A percentile compares a stretch with the other conserved stretches of the same genome.
These are phyloP conservation scores for Nitzschia palea DNA, from an alignment of 108 stramenopile species.

Conservation along the genomic window DNA sequence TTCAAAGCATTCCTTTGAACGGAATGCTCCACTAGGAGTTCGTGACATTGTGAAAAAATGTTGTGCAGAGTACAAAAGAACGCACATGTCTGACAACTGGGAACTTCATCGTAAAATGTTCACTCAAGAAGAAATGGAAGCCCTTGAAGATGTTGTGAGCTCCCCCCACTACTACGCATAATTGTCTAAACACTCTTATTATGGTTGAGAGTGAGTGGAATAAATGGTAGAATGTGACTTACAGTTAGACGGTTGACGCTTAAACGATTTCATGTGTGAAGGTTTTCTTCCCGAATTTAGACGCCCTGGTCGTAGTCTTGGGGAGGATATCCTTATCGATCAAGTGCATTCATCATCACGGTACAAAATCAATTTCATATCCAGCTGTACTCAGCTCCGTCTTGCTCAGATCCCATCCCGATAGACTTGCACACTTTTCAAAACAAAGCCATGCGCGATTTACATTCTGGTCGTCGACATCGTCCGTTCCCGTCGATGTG, in stretches of 20 bases:
- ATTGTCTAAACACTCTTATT: no score
- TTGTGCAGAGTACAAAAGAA: constrained; percentile 86
- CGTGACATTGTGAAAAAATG: constrained; percentile 88
- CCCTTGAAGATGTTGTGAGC: constrained; percentile 88
- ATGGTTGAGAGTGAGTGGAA: no score
- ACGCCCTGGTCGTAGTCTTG: no score
- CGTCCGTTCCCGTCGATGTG: neutral
- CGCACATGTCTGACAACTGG: constrained; percentile 91
- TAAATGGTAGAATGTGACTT: no score
- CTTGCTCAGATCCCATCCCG: constrained; percentile 48
- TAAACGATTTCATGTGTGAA: no score
- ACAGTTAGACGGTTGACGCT: no score
- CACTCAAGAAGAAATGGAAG: constrained; percentile 81
- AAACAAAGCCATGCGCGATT: constrained; percentile 32
- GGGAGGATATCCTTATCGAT: no score
- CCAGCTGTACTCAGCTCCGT: constrained; percentile 37
- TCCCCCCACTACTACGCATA: constrained; percentile 90
- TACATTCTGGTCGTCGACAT: neutral
- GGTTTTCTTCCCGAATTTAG: no score
- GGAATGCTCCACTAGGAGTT: constrained; percentile 75
- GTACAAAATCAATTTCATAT: constrained; percentile 33
- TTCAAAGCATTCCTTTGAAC: constrained; percentile 88
- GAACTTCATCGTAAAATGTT: constrained; percentile 76
- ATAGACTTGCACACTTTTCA: constrained; percentile 1
- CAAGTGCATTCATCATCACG: no score